phyloP scores from a whole-genome alignment of 2,329 filamentous ascomycete species.

The Diaporthe longicolla region DNA sequence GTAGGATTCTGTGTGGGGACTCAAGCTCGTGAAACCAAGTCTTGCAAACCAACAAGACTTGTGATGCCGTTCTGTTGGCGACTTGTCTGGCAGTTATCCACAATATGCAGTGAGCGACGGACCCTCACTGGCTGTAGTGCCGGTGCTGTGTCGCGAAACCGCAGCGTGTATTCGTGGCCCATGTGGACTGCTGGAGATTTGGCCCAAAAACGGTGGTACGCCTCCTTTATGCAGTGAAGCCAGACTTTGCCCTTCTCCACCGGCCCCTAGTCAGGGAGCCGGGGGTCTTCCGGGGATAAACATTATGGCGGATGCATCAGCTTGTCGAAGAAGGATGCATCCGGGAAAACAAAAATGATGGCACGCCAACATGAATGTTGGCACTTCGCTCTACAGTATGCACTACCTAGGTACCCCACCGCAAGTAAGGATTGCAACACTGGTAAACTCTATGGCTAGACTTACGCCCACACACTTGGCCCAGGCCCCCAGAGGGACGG shows the following conservation, averaged over 20 bases:
- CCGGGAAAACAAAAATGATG: background rate
- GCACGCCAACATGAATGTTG: background rate
- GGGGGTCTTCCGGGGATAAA: no score
- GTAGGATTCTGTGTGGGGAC: background rate
- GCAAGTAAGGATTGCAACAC: no score
- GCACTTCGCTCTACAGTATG: background rate
- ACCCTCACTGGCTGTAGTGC: background rate
- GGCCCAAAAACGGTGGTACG: background rate
- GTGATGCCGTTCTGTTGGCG: no score
- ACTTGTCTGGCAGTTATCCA: background rate
- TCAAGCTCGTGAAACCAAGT: background rate
- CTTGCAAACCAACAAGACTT: background rate
- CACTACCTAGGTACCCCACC: background rate
- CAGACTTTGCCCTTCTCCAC: background rate
- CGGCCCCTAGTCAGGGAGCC: background rate
- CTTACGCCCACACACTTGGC: background rate
- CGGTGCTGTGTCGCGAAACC: conserved; percentile 5
- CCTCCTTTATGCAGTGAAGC: background rate
- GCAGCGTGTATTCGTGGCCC: background rate
- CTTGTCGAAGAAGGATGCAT: background rate
- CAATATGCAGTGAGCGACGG: background rate
- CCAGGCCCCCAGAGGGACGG: background rate
- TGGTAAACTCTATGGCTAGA: background rate
- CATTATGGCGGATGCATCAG: background rate
- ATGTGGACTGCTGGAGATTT: background rate